Conservation (phyloP, 2,329 filamentous ascomycete genomes). For the Fusarium irregulare region DNA sequence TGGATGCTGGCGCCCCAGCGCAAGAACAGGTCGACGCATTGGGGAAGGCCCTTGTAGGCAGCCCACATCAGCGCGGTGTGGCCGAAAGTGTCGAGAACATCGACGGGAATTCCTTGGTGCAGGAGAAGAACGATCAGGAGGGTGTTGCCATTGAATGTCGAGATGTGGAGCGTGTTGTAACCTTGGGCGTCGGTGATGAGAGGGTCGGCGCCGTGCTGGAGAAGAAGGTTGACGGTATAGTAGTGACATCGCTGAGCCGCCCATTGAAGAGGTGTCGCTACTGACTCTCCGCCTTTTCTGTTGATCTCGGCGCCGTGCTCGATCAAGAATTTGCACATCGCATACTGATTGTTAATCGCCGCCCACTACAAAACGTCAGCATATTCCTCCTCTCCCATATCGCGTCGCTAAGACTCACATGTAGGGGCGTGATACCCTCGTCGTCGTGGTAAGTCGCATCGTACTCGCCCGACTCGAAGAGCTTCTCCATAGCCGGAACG, state of each 20-base stretch:
- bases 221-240: conserved; percentile 92
- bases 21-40: conserved; percentile 90
- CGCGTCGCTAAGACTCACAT: conserved; percentile 68
- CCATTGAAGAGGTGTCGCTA: conserved; percentile 96
- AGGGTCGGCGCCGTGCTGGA: conserved; percentile 91
- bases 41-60: conserved; percentile 95
- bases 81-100: conserved; percentile 87
- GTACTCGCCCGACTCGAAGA: conserved; percentile 85
- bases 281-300: conserved; percentile 92
- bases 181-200: conserved; percentile 93
- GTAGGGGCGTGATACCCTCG: conserved; percentile 94
- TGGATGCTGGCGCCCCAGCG: conserved; percentile 96
- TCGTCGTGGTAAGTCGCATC: conserved; percentile 87
- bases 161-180: conserved; percentile 97
- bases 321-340: conserved; percentile 95
- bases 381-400: not conserved
- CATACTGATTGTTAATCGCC: conserved; percentile 98
- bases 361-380: conserved; percentile 77
- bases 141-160: conserved; percentile 96
- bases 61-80: conserved; percentile 99
- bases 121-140: conserved; percentile 88
- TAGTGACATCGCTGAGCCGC: conserved; percentile 96
- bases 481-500: conserved; percentile 84
- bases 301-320: conserved; percentile 89
- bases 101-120: conserved; percentile 95